Conservation (phyloP, 2,329 filamentous ascomycete species). For the Leptographium galeiforme region DNA sequence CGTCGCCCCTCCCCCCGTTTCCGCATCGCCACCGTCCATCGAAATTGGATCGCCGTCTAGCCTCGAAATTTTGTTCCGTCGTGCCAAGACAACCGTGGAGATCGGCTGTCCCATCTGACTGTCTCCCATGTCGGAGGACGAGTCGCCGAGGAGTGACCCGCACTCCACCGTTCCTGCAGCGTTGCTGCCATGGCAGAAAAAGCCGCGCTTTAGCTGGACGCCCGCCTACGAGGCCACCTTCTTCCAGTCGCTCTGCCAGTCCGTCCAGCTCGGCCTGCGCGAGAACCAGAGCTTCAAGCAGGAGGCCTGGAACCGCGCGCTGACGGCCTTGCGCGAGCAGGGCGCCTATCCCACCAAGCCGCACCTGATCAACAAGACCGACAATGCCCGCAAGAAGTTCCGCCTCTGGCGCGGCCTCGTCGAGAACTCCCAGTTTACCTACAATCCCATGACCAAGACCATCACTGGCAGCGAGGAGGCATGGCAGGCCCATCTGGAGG, state of each 20-base stretch:
- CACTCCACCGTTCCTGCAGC: slow-evolving; percentile 7
- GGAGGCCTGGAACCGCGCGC: slow-evolving; percentile 46
- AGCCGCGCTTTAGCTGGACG: slow-evolving; percentile 47
- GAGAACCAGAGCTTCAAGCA: slow-evolving; percentile 42
- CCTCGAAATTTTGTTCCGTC: background rate
- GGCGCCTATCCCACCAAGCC: slow-evolving; percentile 44
- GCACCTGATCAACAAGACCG: slow-evolving; percentile 50
- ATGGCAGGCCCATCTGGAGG: slow-evolving; percentile 44
- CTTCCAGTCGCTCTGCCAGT: slow-evolving; percentile 46
- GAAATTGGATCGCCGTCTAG: background rate
- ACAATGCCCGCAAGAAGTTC: slow-evolving; percentile 49
- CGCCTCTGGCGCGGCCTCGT: slow-evolving; percentile 46
- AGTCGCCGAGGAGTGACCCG: slow-evolving; percentile 10
- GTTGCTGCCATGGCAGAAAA: slow-evolving; percentile 14
- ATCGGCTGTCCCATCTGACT: background rate
- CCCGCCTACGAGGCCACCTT: slow-evolving; percentile 45
- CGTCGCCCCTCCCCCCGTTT: background rate
- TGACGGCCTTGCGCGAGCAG: slow-evolving; percentile 40
- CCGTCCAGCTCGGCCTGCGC: slow-evolving; percentile 39
- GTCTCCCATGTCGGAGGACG: slow-evolving; percentile 20
- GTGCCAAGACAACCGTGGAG: background rate
- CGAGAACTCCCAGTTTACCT: slow-evolving; percentile 43
- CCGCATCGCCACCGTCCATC: background rate
- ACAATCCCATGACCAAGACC: slow-evolving; percentile 34
- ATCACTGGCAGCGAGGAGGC: slow-evolving; percentile 44